Evolutionary conservation across 139 green algal genomes (phyloP).

Genomic region (Tetratostichococcus sp.): DNA sequence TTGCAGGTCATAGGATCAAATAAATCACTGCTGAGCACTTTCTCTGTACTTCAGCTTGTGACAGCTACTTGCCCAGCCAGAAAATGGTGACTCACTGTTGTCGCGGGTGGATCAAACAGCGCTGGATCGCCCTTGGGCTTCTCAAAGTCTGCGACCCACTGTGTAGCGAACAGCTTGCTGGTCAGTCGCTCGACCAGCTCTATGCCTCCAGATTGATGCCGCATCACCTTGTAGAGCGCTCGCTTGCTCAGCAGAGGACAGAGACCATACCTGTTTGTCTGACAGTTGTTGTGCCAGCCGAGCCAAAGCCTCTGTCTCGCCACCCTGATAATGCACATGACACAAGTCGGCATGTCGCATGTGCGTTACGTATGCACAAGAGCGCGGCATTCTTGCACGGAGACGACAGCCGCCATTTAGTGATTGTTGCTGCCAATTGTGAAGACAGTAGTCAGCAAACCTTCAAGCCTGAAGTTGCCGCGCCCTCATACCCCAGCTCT

Average conservation of each 20-base stretch:
- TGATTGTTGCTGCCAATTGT: no score
- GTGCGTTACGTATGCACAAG: no score
- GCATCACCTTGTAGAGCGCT: no score
- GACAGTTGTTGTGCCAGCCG: slow-evolving; percentile 52
- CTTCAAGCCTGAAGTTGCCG: slow-evolving; percentile 55
- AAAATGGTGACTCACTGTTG: not conserved
- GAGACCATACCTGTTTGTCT: slow-evolving; percentile 21
- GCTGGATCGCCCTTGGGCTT: slow-evolving; percentile 84
- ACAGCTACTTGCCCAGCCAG: no score
- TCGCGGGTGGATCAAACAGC: slow-evolving; percentile 36
- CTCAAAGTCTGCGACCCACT: slow-evolving; percentile 77
- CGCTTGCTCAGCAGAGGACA: no score
- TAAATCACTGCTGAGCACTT: no score
- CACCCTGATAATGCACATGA: slow-evolving; percentile 38
- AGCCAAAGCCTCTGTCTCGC: slow-evolving; percentile 60
- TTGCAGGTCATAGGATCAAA: slow-evolving; percentile 51
- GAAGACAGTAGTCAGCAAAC: slow-evolving; percentile 15
- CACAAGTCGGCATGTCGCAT: no score
- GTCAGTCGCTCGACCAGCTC: no score
- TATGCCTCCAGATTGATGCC: no score
- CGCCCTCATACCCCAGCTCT: slow-evolving; percentile 55
- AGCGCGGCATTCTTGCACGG: no score
- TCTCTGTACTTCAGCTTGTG: no score
- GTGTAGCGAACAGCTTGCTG: not conserved
- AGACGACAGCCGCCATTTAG: no score